A percentile compares a stretch with the other conserved stretches of the same genome.
phyloP scores from a whole-genome alignment of 805 yeast genomes.

The Schwanniomyces pseudopolymorphus region DNA sequence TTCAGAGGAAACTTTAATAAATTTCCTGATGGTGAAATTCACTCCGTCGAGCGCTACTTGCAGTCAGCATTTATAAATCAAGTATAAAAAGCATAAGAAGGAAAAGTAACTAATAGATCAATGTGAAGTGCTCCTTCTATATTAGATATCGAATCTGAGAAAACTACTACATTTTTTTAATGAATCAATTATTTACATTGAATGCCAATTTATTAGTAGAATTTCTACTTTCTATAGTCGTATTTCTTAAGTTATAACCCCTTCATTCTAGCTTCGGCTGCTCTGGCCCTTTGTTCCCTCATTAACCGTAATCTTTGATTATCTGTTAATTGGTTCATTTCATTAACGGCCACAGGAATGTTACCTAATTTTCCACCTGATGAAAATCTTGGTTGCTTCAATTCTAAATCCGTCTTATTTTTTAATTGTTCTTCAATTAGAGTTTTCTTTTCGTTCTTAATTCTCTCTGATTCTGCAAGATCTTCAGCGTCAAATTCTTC shows the following conservation, averaged over 20 bases:
- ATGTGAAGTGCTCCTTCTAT: no score
- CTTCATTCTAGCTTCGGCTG: slow-evolving; percentile 83
- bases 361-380: slow-evolving; percentile 35
- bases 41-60: slow-evolving; percentile 5
- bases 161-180: no score
- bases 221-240: no score
- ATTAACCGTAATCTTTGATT: slow-evolving; percentile 76
- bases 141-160: no score
- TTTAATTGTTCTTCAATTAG: slow-evolving; percentile 46
- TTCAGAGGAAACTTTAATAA: slow-evolving; percentile 20
- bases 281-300: slow-evolving; percentile 94
- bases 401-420: slow-evolving; percentile 39
- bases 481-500: slow-evolving; percentile 53
- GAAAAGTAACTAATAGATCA: no score
- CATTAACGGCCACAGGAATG: slow-evolving; percentile 24
- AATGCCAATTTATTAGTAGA: no score
- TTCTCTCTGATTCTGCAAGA: slow-evolving; percentile 28
- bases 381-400: slow-evolving; percentile 29
- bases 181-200: no score
- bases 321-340: slow-evolving; percentile 62
- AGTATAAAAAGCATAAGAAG: no score
- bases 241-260: no score
- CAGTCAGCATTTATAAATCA: background rate
- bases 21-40: slow-evolving; percentile 43
- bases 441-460: slow-evolving; percentile 38